phyloP scores from a whole-genome alignment of 2,329 filamentous ascomycete species.

The Neonectria sp. region DNA sequence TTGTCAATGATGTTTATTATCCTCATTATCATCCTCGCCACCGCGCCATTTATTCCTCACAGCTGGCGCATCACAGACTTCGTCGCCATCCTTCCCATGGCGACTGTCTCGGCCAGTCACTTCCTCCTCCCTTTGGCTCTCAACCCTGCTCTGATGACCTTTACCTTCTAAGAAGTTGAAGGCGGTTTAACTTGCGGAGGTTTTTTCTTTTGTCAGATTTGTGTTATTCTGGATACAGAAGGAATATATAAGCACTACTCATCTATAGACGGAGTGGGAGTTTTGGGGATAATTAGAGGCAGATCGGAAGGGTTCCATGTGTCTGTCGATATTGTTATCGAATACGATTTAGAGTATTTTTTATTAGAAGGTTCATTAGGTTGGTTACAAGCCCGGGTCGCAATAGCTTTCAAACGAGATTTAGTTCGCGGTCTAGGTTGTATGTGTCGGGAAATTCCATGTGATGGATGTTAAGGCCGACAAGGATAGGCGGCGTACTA shows the following conservation, averaged over 20 bases:
- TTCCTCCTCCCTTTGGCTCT: constrained; percentile 80
- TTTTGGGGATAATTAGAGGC: constrained; percentile 1
- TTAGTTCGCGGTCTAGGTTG: not conserved
- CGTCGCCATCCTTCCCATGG: constrained; percentile 83
- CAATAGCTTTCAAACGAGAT: not conserved
- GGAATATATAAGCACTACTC: not conserved
- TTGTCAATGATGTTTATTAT: constrained; percentile 72
- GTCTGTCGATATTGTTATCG: constrained; percentile 1
- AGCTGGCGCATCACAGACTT: constrained; percentile 79
- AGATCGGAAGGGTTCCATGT: constrained; percentile 10
- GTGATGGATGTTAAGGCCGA: no score
- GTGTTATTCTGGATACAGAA: not conserved
- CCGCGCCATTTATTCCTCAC: constrained; percentile 74
- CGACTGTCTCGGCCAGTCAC: constrained; percentile 78
- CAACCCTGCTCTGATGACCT: constrained; percentile 86
- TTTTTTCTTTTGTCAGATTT: not conserved
- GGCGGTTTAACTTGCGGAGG: no score
- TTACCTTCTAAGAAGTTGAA: constrained; percentile 74
- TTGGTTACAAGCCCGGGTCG: not conserved
- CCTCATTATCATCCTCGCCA: constrained; percentile 76
- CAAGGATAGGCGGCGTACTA: not conserved
- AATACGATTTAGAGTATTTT: not conserved
- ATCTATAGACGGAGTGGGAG: constrained; percentile 7
- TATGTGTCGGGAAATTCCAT: not conserved
- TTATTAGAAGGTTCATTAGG: constrained; percentile 5